Conservation (phyloP, 176 grass and related monocot genomes). For the Puccinellia tenuiflora region DNA sequence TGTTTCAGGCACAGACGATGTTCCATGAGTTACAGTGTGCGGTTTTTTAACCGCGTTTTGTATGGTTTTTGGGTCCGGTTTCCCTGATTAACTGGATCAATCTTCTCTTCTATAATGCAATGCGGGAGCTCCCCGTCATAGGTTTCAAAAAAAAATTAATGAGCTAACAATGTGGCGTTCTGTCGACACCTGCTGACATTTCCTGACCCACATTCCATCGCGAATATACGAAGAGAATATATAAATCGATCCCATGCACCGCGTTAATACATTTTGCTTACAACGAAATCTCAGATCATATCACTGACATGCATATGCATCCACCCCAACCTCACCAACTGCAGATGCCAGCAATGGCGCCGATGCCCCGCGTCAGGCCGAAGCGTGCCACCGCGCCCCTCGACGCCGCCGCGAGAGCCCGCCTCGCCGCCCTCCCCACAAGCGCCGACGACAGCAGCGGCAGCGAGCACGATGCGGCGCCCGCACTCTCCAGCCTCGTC, state of each 20-base stretch:
- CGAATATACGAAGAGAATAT: neutral
- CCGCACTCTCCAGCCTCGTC: constrained; percentile 28
- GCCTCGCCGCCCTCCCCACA: constrained; percentile 8
- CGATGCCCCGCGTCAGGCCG: neutral
- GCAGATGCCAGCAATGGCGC: neutral
- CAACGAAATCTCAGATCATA: neutral
- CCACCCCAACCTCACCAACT: neutral
- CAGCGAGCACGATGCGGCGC: constrained; percentile 37
- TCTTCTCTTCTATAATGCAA: too few relatives aligned
- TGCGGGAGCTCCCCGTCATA: too few relatives aligned
- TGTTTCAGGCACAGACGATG: too few relatives aligned
- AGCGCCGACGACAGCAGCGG: constrained; percentile 22
- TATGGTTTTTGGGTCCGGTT: too few relatives aligned
- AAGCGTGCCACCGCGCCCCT: constrained; percentile 31
- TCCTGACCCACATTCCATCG: neutral
- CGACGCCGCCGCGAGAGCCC: constrained; percentile 16
- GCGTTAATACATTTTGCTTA: neutral
- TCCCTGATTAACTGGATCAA: too few relatives aligned
- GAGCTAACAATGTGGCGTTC: neutral
- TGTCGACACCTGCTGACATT: constrained; percentile 33
- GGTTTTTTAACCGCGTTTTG: too few relatives aligned
- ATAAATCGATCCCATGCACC: neutral
- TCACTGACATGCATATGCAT: constrained; percentile 4
- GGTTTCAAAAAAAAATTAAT: neutral
- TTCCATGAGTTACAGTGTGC: too few relatives aligned